Percentiles rank a stretch among this genome's conserved stretches.
phyloP scores from a whole-genome alignment of 2,329 filamentous ascomycete genomes.

The Stemphylium lycopersici region DNA sequence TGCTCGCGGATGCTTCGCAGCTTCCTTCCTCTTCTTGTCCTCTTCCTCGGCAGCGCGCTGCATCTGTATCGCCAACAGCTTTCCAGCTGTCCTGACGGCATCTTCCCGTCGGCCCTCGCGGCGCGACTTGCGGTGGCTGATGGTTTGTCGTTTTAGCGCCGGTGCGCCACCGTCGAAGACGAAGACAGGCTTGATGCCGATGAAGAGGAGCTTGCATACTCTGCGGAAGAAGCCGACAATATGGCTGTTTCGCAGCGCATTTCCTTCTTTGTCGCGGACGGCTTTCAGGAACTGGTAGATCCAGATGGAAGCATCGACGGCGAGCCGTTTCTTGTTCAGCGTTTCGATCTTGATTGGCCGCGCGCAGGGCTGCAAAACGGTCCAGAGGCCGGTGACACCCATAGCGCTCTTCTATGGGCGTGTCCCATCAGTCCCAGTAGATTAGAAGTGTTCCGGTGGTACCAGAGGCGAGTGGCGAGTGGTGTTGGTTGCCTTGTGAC shows the following conservation, averaged over 20 bases:
- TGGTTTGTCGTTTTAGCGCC: constrained; percentile 86
- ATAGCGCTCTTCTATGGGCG: constrained; percentile 57
- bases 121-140: constrained; percentile 75
- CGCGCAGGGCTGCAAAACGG: constrained; percentile 91
- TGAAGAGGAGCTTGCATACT: constrained; percentile 97
- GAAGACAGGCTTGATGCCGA: constrained; percentile 94
- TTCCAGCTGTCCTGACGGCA: constrained; percentile 88
- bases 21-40: constrained; percentile 66
- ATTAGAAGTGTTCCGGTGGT: neutral
- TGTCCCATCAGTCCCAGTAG: constrained; percentile 21
- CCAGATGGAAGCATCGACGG: constrained; percentile 98
- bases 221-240: constrained; percentile 97
- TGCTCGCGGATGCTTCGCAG: constrained; percentile 46
- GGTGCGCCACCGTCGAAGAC: constrained; percentile 98
- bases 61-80: constrained; percentile 92
- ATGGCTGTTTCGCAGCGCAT: constrained; percentile 93
- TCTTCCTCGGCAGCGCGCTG: constrained; percentile 89
- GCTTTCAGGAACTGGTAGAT: constrained; percentile 99
- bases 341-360: constrained; percentile 96
- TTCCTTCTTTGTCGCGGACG: constrained; percentile 97
- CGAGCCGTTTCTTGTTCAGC: constrained; percentile 92
- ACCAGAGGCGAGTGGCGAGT: neutral
- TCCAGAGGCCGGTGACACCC: constrained; percentile 99
- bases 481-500: constrained; percentile 24
- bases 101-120: constrained; percentile 91